phyloP scores from a whole-genome alignment of 1,284 basidiomycete species.

The Moniliophthora roreri region DNA sequence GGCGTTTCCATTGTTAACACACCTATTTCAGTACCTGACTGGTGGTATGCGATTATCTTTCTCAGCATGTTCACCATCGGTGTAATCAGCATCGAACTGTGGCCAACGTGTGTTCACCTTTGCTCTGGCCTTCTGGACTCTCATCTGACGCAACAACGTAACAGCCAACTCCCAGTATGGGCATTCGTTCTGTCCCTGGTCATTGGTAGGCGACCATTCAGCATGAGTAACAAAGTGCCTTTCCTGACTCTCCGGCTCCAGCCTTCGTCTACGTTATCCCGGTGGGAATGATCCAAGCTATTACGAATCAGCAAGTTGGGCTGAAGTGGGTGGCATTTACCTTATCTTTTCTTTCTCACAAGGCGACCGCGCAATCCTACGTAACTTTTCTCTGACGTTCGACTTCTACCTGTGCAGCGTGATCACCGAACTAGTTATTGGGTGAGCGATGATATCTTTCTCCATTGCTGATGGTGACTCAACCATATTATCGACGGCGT shows the following conservation, averaged over 20 bases:
- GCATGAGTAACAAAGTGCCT: background rate
- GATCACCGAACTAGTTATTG: constrained; percentile 52
- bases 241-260: constrained; percentile 16
- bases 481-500: constrained; percentile 65
- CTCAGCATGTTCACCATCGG: constrained; percentile 54
- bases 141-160: too few relatives aligned
- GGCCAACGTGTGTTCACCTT: constrained; percentile 33
- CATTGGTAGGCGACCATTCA: constrained; percentile 13
- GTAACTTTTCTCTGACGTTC: constrained; percentile 10
- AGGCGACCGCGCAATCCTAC: constrained; percentile 43
- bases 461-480: constrained; percentile 43
- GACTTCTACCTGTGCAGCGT: too few relatives aligned
- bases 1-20: too few relatives aligned
- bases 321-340: constrained; percentile 28
- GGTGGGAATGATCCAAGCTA: constrained; percentile 47
- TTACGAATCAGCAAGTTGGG: constrained; percentile 23
- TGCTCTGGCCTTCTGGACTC: background rate
- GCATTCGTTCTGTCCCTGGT: constrained; percentile 21
- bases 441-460: constrained; percentile 30
- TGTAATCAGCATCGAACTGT: constrained; percentile 57
- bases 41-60: constrained; percentile 62
- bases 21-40: constrained; percentile 54
- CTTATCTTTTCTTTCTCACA: too few relatives aligned
- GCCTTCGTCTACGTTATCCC: constrained; percentile 35
- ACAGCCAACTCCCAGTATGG: too few relatives aligned